These are phyloP conservation scores for Acanthamoeba divionensis DNA, from an alignment of 208 protist species.

Conservation along the genomic window DNA sequence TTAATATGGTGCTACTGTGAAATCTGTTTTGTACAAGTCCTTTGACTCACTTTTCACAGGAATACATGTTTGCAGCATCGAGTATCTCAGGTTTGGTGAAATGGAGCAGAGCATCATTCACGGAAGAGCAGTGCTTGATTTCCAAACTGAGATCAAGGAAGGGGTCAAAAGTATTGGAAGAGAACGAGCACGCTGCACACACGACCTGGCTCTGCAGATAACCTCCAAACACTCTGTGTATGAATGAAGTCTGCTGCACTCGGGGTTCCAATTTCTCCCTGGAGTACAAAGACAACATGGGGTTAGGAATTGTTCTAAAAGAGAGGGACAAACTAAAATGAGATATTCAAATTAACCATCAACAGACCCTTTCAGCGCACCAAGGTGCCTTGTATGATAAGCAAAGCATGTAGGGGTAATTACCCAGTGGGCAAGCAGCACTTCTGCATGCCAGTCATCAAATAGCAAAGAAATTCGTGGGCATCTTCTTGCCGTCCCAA, in stretches of 20 bases:
- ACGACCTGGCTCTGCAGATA: constrained; percentile 72
- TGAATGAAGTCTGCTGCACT: constrained; percentile 72
- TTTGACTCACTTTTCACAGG: constrained; percentile 68
- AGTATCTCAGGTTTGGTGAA: constrained; percentile 79
- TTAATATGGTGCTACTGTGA: neutral
- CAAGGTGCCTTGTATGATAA: neutral
- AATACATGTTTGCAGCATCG: constrained; percentile 79
- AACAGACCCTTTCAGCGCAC: neutral
- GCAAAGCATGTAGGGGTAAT: neutral
- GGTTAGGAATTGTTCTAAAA: neutral
- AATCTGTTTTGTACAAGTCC: neutral
- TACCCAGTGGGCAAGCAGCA: constrained; percentile 35
- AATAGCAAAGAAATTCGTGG: constrained; percentile 83
- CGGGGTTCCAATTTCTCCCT: constrained; percentile 28
- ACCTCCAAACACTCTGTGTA: constrained; percentile 78
- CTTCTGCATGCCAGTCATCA: constrained; percentile 78
- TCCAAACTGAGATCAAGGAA: constrained; percentile 83
- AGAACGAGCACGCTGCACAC: constrained; percentile 70
- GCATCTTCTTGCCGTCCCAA: constrained; percentile 84
- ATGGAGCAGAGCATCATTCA: constrained; percentile 64
- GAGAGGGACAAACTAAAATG: no score
- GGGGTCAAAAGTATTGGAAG: constrained; percentile 82
- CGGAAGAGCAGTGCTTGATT: constrained; percentile 60
- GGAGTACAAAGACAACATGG: neutral
- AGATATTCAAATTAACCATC: no score